Base-by-base conservation (phyloP, 2,329 filamentous ascomycete genomes). In the Alternaria novae-zelandiae region DNA sequence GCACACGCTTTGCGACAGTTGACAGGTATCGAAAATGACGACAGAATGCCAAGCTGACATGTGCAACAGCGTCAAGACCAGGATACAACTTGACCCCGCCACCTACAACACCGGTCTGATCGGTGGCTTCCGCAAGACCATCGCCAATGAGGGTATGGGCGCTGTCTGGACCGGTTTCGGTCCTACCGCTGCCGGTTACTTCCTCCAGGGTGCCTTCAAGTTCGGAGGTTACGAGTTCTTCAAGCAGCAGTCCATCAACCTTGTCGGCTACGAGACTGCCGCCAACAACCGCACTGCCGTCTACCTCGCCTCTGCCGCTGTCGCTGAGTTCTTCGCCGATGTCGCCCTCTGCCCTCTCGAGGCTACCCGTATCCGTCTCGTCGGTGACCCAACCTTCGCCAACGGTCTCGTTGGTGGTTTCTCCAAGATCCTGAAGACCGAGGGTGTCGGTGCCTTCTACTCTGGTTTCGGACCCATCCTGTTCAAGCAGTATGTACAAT, bases 211-310 rank as follows among this genome's bases (percentile, higher is more conserved):
- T 80, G 91, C 92, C 76, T 90, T 96, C 88, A 96, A 96, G 86
- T 96, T 96, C 83, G 93, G 93, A 82, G 93, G 93, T 82, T 97
- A 97, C 84, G 93, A 97, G 86, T 90, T 96, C 85, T 96, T 97
- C 91, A 96, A 97, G 90, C 89, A 94, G 86, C 91, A 96, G 85
- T 88, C 86, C 80, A 96, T 96, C 83, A 91, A 93, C 86, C 67
- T 86, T 68, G 83, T 96, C 78, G 93, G 93, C 78, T 89, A 90
- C 81, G 80, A 82, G 76, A 70, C 76, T 70, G 92, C 92, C 74
- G 86, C 86, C 76, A 87, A 93, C 82, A 93, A 94, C 89, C 88
- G 91, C 75, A 93, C 91, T 67, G 89, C 88, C 71, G 89, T 95
- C 83, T 95, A 95, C 87, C 88, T 93, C 71, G 91, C 87, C 72